Evolutionary conservation across 2,329 filamentous ascomycete genomes (phyloP), one percentile per base, ranked within the genome.

Genomic region (Ophiostoma perfectum): DNA sequence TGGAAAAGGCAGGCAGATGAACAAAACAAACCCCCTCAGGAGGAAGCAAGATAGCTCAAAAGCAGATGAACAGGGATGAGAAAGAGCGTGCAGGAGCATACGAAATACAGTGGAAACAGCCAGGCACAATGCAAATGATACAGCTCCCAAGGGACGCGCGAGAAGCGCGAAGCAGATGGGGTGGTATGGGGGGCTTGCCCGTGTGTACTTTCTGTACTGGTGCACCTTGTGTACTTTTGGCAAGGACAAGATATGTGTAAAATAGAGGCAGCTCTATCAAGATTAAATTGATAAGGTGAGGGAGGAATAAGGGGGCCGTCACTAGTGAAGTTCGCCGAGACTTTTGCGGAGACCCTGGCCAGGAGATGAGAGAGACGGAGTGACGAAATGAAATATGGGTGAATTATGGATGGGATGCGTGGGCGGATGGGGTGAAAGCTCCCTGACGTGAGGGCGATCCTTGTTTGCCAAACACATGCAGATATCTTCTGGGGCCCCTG

Each of bases 101-200:
- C 49, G 27, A 45, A 62, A 49, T 44, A 55, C 18, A 18, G 14
- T 55, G 49, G 49, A 55, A 55, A 55, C 49, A 18, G 27, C 49
- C 8, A 55, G 49, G 49, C 45, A 39, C 14, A 27, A 12, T 27
- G 38, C 18, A 66, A 44, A 36, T 41, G 58, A 66, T 14, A 47
- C n/a, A 68, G 52, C 47, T 42, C 42, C 60, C 49, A 55, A 63
- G 60, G 41, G 67, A 70, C 70, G 71, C 71, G 71, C 71, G 70
- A 72, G 69, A 72, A 70, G 71, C 71, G 71, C 70, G 71, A 70
- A 65, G 66, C 27, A 41, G 63, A 42, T 27, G 47, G 58, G 58
- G 16, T 18, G 27, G 45, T 49, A 49, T 14, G 11, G 18, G 55
- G n/a, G 55, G 4, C 27, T 18, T 60, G 55, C n/a, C n/a, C 14